Evolutionary conservation across 768 basidiomycete species (phyloP), one percentile per base, ranked within the genome.

Genomic region (Auricularia sp.): DNA sequence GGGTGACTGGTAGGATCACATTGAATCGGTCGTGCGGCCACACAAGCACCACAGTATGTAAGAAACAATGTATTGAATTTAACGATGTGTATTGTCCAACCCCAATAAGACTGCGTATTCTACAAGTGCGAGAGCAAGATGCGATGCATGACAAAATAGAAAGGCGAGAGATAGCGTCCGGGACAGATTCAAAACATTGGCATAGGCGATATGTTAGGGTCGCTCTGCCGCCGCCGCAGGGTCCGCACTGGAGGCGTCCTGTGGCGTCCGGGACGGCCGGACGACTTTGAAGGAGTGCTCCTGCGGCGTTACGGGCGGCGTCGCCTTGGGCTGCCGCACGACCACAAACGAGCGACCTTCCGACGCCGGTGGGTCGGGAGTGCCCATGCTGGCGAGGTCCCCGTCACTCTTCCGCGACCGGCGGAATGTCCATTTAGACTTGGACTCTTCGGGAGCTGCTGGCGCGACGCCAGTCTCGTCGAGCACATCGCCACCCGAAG

Each of bases 401-500:
- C 84, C 83, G 65, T 81, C 85, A 69, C 85, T 87, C 66, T 86
- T 81, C 39, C 82, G 80, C 62, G 56, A 33, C 56, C 56, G 56
- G 34, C 56, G 56, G 56, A 59, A 59, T 24, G 56, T 29, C 56
- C 29, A 59, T 24, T 59, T 59, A 24, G 56, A 59, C 56, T 59
- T 59, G 56, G 14, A 14, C 34, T 59, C 56, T 59, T 59, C 56
- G 14, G 56, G 18, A 24, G 24, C 34, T 47, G 63, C 21, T 47
- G 33, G 24, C 51, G 59, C 73, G 73, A 44, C 76, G 58, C 77
- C 75, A 11, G 73, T 77, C 63, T 79, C 82, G 61, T 77, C 79
- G 62, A 77, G 66, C 64, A 65, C 59, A 13, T 64, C 35, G 62
- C 39, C 47, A 21, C 39, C 64, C 47, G 65, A 51, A 39, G 61